These are phyloP conservation scores for Agaricales sp. DNA, from an alignment of 1,284 basidiomycete species.

Conservation along the genomic window DNA sequence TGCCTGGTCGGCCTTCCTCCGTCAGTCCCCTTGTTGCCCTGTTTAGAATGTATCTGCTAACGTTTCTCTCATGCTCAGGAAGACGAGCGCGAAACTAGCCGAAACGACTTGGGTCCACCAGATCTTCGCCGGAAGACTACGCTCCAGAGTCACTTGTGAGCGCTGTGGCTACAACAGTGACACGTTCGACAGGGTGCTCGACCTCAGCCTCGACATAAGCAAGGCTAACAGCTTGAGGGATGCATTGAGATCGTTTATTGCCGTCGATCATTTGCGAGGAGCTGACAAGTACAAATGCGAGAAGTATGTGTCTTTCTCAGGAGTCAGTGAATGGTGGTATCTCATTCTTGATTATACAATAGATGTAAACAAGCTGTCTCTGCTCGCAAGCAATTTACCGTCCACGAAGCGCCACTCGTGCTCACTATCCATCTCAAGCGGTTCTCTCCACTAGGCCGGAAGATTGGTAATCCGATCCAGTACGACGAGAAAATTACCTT, in stretches of 20 bases:
- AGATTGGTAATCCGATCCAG: conserved; percentile 68
- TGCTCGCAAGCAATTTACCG: conserved; percentile 82
- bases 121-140: conserved; percentile 87
- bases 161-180: conserved; percentile 86
- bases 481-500: conserved; percentile 79
- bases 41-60: background rate
- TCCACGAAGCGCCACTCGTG: conserved; percentile 84
- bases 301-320: conserved; percentile 50
- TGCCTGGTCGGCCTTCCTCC: conserved; percentile 66
- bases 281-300: conserved; percentile 98
- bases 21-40: conserved; percentile 31
- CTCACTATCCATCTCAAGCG: conserved; percentile 96
- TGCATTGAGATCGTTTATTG: conserved; percentile 78
- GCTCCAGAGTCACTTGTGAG: conserved; percentile 88
- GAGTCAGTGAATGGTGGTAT: conserved; percentile 6
- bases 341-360: conserved; percentile 10
- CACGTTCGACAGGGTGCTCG: conserved; percentile 93
- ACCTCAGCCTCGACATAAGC: conserved; percentile 85
- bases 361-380: conserved; percentile 86
- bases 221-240: conserved; percentile 55
- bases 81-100: conserved; percentile 70
- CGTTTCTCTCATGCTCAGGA: conserved; percentile 31
- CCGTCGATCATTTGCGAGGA: conserved; percentile 77
- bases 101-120: conserved; percentile 93
- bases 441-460: conserved; percentile 84